phyloP scores from a whole-genome alignment of 1,139 yeast species.

The Diutina pseudorugosa region DNA sequence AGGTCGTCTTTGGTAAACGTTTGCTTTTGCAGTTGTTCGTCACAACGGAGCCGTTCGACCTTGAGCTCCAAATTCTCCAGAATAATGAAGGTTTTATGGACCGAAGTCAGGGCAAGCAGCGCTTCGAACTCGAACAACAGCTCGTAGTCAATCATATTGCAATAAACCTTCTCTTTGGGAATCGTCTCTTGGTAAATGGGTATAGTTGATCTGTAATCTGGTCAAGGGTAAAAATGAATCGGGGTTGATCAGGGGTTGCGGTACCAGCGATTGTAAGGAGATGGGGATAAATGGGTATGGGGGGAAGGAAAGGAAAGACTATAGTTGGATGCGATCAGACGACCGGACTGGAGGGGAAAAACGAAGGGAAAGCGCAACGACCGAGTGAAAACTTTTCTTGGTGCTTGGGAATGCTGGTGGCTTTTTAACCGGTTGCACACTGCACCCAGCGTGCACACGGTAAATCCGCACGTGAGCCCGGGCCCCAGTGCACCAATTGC shows the following conservation, averaged over 20 bases:
- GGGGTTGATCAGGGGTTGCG: background rate
- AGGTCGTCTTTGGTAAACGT: conserved; percentile 5
- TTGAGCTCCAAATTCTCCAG: conserved; percentile 20
- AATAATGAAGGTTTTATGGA: conserved; percentile 14
- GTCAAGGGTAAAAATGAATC: background rate
- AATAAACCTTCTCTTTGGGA: background rate
- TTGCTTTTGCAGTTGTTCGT: conserved; percentile 9
- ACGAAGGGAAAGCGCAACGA: background rate
- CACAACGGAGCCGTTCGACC: conserved; percentile 16
- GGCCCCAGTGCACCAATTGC: background rate
- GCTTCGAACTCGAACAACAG: conserved; percentile 32
- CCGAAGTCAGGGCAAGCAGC: conserved; percentile 14
- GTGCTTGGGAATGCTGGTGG: background rate
- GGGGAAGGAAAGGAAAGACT: background rate
- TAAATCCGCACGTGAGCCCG: background rate
- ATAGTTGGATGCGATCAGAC: background rate
- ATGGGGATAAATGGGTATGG: background rate
- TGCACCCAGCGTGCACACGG: background rate
- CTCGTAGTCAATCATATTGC: conserved; percentile 15
- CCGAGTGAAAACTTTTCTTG: background rate
- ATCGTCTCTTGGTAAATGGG: background rate
- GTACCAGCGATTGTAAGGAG: no score
- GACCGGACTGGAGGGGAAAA: background rate
- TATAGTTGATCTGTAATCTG: background rate
- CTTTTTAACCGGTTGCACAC: background rate